Percentiles rank a stretch among this genome's conserved stretches.
These are phyloP conservation scores for Ochetophila trinervis DNA, from an alignment of 306 rosid genomes.

Conservation along the genomic window DNA sequence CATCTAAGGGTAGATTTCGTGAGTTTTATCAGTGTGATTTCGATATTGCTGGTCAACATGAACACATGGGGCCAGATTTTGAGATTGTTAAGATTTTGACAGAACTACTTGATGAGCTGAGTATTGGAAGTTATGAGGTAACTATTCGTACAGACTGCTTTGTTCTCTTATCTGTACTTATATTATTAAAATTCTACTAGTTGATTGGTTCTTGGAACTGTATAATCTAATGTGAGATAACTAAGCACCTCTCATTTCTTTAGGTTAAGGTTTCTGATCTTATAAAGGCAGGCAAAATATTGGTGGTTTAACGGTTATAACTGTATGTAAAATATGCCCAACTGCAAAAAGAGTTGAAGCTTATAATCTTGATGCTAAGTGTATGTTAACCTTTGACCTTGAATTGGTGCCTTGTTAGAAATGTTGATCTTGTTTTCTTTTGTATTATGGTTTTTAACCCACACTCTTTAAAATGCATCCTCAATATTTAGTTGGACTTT, in stretches of 20 bases:
- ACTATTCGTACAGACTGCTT: slow-evolving; percentile 1
- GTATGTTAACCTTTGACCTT: no score
- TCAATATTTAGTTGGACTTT: no score
- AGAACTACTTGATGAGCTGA: slow-evolving; percentile 82
- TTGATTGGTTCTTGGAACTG: not conserved
- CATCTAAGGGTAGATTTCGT: slow-evolving; percentile 93
- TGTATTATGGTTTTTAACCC: no score
- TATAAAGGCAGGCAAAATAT: not conserved
- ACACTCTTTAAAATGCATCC: no score
- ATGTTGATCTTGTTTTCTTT: no score
- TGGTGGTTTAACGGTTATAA: not conserved
- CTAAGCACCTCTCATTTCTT: no score
- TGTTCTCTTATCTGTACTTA: not conserved
- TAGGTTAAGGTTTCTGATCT: no score
- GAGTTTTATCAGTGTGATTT: slow-evolving; percentile 96
- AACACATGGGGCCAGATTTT: slow-evolving; percentile 87
- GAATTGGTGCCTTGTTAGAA: no score
- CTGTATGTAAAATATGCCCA: no score
- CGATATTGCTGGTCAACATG: slow-evolving; percentile 88
- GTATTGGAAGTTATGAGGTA: slow-evolving; percentile 91
- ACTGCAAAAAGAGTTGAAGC: no score
- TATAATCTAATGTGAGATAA: not conserved
- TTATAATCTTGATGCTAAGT: no score
- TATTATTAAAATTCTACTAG: not conserved
- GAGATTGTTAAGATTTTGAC: slow-evolving; percentile 83